phyloP scores from a whole-genome alignment of 2,329 filamentous ascomycete genomes.

The Claviceps paspali region DNA sequence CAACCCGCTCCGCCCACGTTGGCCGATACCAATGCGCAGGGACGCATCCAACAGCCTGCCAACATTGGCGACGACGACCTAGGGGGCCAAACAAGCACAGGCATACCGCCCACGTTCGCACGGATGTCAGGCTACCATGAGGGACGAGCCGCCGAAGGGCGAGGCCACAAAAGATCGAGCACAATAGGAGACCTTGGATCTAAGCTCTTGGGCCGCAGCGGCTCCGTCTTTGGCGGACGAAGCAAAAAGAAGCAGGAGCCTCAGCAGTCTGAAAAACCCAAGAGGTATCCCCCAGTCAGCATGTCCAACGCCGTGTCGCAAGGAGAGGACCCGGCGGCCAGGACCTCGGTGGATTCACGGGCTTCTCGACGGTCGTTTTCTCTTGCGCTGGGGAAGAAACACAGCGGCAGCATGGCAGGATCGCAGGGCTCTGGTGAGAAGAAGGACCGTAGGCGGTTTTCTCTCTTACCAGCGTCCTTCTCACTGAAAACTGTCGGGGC shows the following conservation, averaged over 20 bases:
- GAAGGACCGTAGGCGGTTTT: slow-evolving; percentile 50
- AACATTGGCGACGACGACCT: slow-evolving; percentile 55
- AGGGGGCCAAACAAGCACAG: slow-evolving; percentile 46
- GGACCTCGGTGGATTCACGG: slow-evolving; percentile 56
- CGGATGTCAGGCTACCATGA: slow-evolving; percentile 42
- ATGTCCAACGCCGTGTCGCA: slow-evolving; percentile 61
- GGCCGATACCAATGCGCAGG: slow-evolving; percentile 77
- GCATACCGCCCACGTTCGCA: slow-evolving; percentile 42
- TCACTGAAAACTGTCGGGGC: slow-evolving; percentile 50
- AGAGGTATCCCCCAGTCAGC: slow-evolving; percentile 77
- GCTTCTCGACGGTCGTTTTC: slow-evolving; percentile 55
- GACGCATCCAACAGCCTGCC: slow-evolving; percentile 68
- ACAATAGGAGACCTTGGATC: slow-evolving; percentile 71
- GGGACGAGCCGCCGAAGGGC: slow-evolving; percentile 27
- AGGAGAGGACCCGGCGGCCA: slow-evolving; percentile 32
- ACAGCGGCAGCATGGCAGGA: slow-evolving; percentile 47
- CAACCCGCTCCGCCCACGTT: slow-evolving; percentile 78
- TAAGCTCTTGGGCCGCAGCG: slow-evolving; percentile 71
- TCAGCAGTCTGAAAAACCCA: slow-evolving; percentile 40
- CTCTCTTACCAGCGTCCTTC: slow-evolving; percentile 49
- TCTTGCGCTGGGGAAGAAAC: slow-evolving; percentile 53
- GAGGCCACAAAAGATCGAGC: slow-evolving; percentile 54
- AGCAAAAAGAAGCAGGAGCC: slow-evolving; percentile 34
- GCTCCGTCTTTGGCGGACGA: slow-evolving; percentile 61
- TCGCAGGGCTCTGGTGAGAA: slow-evolving; percentile 43